Base-by-base conservation (phyloP, 768 basidiomycete species). In the Auricularia auricula-judae region DNA sequence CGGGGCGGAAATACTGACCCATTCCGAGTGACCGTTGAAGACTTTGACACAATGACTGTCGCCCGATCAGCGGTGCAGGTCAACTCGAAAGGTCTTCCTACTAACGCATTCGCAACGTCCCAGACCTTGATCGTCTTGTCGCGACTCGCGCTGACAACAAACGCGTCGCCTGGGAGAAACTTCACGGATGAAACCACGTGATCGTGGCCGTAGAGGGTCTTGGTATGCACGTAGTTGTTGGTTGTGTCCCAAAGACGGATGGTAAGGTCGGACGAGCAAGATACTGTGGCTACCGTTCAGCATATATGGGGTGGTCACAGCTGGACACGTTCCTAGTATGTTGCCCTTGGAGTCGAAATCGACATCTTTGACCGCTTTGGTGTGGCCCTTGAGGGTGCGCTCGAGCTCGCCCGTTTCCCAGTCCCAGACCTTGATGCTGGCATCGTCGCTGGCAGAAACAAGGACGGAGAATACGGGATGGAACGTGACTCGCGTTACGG, bases 381-480 rank as follows among this genome's bases (percentile, higher is more conserved):
- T 95, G 77, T 96, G 93, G 5, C 93, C 91, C 75, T 94, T 95
- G 65, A 95, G 75, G 10, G 93, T 95, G 68, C 91, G 77, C 74
- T 96, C 93, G 73, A 93, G 89, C 69, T 95, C 93, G 51, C 93
- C 93, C 36, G 89, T 88, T 73, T 96, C 93, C 93, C 93, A 96
- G 70, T 96, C 93, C 93, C 93, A 95, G 59, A 95, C 86, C 79
- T 95, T 95, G 68, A 95, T 82, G 1, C 86, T 93, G 62, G 91
- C 82, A 72, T 96, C 93, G 71, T 93, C 92, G 69, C 90, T 92
- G 14, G 91, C 91, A 44, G 87, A 89, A 23, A 89, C 93, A 54
- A 95, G 75, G 7, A 91, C 77, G 35, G 86, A 90, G 75, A 89
- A 95, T 59, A 86, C 80, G 0, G 93, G 93, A 72, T 95, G 94